Percentiles rank a stretch among this genome's conserved stretches.
phyloP scores from a whole-genome alignment of 352 stramenopile species.

The Saprolegnia parasitica region DNA sequence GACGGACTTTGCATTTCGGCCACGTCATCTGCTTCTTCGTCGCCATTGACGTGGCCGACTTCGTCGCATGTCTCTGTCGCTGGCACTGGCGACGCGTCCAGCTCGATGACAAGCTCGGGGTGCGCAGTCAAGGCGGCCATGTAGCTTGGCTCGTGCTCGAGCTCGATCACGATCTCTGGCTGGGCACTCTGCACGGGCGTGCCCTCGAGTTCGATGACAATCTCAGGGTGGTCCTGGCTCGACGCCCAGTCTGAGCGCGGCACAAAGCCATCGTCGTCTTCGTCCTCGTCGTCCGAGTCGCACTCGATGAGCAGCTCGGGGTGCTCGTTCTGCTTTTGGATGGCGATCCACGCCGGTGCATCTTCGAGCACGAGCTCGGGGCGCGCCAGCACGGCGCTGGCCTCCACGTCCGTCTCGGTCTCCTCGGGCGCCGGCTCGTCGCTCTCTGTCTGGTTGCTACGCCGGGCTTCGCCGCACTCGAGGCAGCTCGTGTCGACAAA shows the following conservation, averaged over 20 bases:
- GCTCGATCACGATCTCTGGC: background rate
- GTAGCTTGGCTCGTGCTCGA: conserved; percentile 1
- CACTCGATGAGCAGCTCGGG: conserved; percentile 5
- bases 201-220: conserved; percentile 9
- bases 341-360: conserved; percentile 14
- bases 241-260: background rate
- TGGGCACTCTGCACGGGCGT: background rate
- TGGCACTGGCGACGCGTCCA: background rate
- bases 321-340: conserved; percentile 1
- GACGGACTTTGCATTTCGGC: background rate
- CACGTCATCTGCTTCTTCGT: background rate
- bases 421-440: background rate
- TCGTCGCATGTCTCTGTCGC: background rate
- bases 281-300: background rate
- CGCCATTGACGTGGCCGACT: background rate
- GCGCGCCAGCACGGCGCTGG: conserved; percentile 5
- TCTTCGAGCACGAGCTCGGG: conserved; percentile 19
- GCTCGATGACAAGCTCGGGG: conserved; percentile 7
- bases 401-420: background rate
- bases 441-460: conserved; percentile 15
- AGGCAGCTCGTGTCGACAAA: conserved; percentile 18
- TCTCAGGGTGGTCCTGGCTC: background rate
- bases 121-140: background rate
- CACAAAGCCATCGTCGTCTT: background rate
- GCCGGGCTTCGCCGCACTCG: conserved; percentile 10